Evolutionary conservation across 2,329 filamentous ascomycete genomes (phyloP).

Genomic region (Diaporthe velutina): DNA sequence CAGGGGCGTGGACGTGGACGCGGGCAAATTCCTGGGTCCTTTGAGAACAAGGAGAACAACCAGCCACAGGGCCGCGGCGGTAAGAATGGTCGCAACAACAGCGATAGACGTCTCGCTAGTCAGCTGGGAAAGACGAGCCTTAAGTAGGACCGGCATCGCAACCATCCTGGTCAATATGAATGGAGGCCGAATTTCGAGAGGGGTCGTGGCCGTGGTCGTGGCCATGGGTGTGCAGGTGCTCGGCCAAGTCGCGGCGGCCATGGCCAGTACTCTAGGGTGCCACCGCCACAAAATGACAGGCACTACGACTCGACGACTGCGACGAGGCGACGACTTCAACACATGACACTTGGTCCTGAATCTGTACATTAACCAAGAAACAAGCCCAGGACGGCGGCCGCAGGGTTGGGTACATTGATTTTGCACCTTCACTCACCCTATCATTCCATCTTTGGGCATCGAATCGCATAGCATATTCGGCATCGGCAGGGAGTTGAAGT

Average conservation of each 20-base stretch:
- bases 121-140: slow-evolving; percentile 38
- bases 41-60: slow-evolving; percentile 37
- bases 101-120: slow-evolving; percentile 35
- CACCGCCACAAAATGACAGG: background rate
- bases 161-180: slow-evolving; percentile 21
- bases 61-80: slow-evolving; percentile 36
- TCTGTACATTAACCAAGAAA: slow-evolving; percentile 4
- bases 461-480: slow-evolving; percentile 29
- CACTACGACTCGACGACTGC: slow-evolving; percentile 13
- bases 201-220: background rate
- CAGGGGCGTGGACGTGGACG: slow-evolving; percentile 23
- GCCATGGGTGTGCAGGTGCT: background rate
- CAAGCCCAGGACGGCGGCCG: background rate
- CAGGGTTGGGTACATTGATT: background rate
- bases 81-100: slow-evolving; percentile 28
- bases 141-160: slow-evolving; percentile 39
- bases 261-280: slow-evolving; percentile 30
- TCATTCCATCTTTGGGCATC: slow-evolving; percentile 1
- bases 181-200: background rate
- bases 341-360: background rate
- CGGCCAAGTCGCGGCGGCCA: background rate
- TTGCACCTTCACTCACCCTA: slow-evolving; percentile 21
- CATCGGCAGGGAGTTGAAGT: slow-evolving; percentile 32
- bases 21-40: background rate
- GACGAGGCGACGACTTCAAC: slow-evolving; percentile 1